Conservation (phyloP, 1,284 basidiomycete species). For the Bondarzewia mesenterica region DNA sequence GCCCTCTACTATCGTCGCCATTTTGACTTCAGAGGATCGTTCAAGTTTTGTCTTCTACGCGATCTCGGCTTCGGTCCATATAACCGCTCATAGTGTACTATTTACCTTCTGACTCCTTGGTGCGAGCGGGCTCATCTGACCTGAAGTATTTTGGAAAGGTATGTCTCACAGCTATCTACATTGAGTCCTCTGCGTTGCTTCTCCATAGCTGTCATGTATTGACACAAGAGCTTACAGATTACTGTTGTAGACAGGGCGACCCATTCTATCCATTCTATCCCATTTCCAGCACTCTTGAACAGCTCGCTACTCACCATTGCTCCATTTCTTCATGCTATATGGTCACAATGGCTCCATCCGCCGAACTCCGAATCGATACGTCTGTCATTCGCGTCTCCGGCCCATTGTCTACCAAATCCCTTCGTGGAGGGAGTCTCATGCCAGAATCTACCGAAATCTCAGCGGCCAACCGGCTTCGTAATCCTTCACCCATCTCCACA, state of each 20-base stretch:
- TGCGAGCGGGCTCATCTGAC: background rate
- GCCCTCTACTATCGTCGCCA: too few species aligned
- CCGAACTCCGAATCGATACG: slow-evolving; percentile 20
- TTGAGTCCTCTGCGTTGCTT: too few species aligned
- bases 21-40: too few species aligned
- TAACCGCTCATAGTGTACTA: background rate
- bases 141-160: background rate
- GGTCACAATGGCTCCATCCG: background rate
- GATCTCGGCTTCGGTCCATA: background rate
- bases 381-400: slow-evolving; percentile 11
- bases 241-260: too few species aligned
- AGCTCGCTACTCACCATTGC: background rate
- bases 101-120: background rate
- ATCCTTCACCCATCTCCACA: slow-evolving; percentile 45
- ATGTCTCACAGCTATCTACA: background rate
- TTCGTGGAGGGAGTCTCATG: background rate
- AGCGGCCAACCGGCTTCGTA: slow-evolving; percentile 28
- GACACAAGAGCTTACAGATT: too few species aligned
- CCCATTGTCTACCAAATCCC: slow-evolving; percentile 9
- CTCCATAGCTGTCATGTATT: too few species aligned
- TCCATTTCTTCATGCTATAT: background rate
- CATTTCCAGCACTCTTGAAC: background rate
- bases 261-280: too few species aligned
- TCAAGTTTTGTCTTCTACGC: too few species aligned
- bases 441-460: slow-evolving; percentile 10